Conservation (phyloP, 495 filamentous ascomycete genomes). For the Aspergillus taichungensis region DNA sequence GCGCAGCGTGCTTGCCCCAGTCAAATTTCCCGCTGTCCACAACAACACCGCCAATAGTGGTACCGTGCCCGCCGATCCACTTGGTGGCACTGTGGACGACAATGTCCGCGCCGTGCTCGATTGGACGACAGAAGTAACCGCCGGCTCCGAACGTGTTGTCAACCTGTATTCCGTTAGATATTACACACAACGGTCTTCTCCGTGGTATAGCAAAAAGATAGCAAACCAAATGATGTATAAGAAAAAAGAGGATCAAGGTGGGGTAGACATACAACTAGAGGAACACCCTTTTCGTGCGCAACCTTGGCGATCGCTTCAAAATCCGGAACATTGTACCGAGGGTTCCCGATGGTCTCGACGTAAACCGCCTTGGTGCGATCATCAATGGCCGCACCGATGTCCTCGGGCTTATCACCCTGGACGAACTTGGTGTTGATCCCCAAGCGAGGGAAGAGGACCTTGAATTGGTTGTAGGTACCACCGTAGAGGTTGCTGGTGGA, state of each 20-base stretch:
- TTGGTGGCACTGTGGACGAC: slow-evolving; percentile 95
- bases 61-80: slow-evolving; percentile 98
- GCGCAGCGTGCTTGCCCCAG: slow-evolving; percentile 81
- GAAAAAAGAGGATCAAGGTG: neutral
- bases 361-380: slow-evolving; percentile 96
- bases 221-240: too few relatives aligned
- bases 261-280: slow-evolving; percentile 61
- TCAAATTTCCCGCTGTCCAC: slow-evolving; percentile 93
- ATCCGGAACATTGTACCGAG: slow-evolving; percentile 87
- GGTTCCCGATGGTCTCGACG: slow-evolving; percentile 93
- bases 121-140: slow-evolving; percentile 81
- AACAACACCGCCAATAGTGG: slow-evolving; percentile 85
- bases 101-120: slow-evolving; percentile 90
- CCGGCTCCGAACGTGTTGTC: slow-evolving; percentile 98
- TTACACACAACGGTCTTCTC: neutral
- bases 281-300: slow-evolving; percentile 72
- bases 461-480: slow-evolving; percentile 97
- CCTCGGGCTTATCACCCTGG: slow-evolving; percentile 69
- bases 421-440: slow-evolving; percentile 92
- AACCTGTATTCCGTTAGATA: slow-evolving; percentile 40
- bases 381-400: slow-evolving; percentile 81
- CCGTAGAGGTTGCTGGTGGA: slow-evolving; percentile 91
- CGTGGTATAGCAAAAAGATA: too few relatives aligned
- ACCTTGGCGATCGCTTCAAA: slow-evolving; percentile 76
- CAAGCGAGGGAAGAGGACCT: slow-evolving; percentile 78